Percentiles rank a stretch among this genome's conserved stretches.
Evolutionary conservation across 2,329 filamentous ascomycete genomes (phyloP).

Genomic region (Pleoardoris graminearum): DNA sequence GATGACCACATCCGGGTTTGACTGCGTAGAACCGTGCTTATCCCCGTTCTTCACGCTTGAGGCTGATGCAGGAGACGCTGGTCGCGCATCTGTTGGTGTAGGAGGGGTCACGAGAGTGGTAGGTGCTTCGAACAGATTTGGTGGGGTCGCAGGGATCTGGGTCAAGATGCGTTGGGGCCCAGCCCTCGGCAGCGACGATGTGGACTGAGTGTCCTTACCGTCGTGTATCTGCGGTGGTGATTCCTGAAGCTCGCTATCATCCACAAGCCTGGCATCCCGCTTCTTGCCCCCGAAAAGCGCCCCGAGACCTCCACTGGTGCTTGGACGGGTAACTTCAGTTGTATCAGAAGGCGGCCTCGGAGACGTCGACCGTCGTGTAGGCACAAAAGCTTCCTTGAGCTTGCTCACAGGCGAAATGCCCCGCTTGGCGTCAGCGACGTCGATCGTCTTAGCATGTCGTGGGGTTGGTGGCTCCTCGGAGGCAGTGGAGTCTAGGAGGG

Average conservation of each 20-base stretch:
- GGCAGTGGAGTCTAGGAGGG: constrained; percentile 37
- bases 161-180: constrained; percentile 45
- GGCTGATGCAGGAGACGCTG: constrained; percentile 37
- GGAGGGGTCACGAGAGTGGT: constrained; percentile 66
- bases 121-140: constrained; percentile 50
- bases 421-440: constrained; percentile 52
- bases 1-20: constrained; percentile 58
- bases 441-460: constrained; percentile 38
- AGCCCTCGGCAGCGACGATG: constrained; percentile 26
- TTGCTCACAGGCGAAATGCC: constrained; percentile 72
- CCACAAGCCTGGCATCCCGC: constrained; percentile 34
- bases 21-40: constrained; percentile 40
- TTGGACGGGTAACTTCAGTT: constrained; percentile 47
- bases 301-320: constrained; percentile 50
- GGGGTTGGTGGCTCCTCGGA: constrained; percentile 33
- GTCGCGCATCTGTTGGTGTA: constrained; percentile 58
- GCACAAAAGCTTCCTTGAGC: constrained; percentile 70
- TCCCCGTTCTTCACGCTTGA: constrained; percentile 25
- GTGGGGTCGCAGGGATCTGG: constrained; percentile 47
- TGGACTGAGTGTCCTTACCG: constrained; percentile 37
- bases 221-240: constrained; percentile 39
- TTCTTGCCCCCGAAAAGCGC: constrained; percentile 48
- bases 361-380: constrained; percentile 33
- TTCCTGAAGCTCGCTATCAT: constrained; percentile 27
- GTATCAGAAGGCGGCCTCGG: constrained; percentile 31